Evolutionary conservation across 345 rosid species (phyloP).

Genomic region (Gossypium herbaceum): DNA sequence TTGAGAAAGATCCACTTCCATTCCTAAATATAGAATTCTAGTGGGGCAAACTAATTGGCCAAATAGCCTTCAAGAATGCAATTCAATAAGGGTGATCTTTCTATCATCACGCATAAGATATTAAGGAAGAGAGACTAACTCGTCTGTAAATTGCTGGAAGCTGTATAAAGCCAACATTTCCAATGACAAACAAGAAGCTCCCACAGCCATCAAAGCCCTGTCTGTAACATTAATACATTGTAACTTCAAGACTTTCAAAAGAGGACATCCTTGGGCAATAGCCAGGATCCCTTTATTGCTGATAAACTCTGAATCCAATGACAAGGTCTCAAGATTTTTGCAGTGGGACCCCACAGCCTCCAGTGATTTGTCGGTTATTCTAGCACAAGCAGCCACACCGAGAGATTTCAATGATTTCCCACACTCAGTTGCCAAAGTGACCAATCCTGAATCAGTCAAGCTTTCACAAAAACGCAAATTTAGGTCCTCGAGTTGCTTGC

Average conservation of each 20-base stretch:
- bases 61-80: not conserved
- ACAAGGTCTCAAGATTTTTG: slow-evolving; percentile 56
- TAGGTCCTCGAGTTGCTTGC: slow-evolving; percentile 67
- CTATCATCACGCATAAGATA: slow-evolving; percentile 2
- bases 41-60: not conserved
- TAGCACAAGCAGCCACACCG: slow-evolving; percentile 82
- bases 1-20: not conserved
- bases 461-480: slow-evolving; percentile 90
- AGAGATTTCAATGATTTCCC: slow-evolving; percentile 70
- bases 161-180: slow-evolving; percentile 73
- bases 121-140: slow-evolving; percentile 37
- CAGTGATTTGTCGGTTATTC: slow-evolving; percentile 62
- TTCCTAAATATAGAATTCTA: slow-evolving; percentile 2
- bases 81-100: slow-evolving; percentile 2
- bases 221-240: slow-evolving; percentile 75
- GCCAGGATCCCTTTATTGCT: slow-evolving; percentile 65
- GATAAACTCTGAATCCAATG: slow-evolving; percentile 76
- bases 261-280: slow-evolving; percentile 70
- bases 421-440: slow-evolving; percentile 54
- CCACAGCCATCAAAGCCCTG: slow-evolving; percentile 63
- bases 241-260: slow-evolving; percentile 65
- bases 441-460: slow-evolving; percentile 70
- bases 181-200: slow-evolving; percentile 51
- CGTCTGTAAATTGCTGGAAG: slow-evolving; percentile 75
- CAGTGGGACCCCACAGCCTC: slow-evolving; percentile 74